Evolutionary conservation across 2,329 filamentous ascomycete genomes (phyloP).

Genomic region (Hypoxylon sp.): DNA sequence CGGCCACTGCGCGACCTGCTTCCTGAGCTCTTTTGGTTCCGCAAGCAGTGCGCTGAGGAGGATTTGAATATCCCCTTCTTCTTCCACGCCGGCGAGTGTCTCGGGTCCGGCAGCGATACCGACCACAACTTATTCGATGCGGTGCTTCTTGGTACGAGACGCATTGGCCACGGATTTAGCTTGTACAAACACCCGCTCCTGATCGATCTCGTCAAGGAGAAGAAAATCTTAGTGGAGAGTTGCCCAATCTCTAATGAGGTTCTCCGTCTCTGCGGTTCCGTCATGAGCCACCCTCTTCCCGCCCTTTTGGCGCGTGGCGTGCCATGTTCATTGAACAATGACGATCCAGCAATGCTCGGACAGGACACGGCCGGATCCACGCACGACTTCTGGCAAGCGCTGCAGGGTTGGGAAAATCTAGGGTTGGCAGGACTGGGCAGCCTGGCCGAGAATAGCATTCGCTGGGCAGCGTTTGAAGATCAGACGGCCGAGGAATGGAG

Average conservation of each 20-base stretch:
- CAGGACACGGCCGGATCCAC: conserved; percentile 86
- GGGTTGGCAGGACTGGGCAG: conserved; percentile 88
- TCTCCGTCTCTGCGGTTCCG: conserved; percentile 80
- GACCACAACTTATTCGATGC: conserved; percentile 91
- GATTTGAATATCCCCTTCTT: conserved; percentile 91
- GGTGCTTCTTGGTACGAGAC: conserved; percentile 84
- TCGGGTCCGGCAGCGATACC: conserved; percentile 80
- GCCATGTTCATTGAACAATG: conserved; percentile 85
- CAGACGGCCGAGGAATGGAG: conserved; percentile 78
- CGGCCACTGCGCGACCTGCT: conserved; percentile 81
- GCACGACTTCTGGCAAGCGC: conserved; percentile 93
- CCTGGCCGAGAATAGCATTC: conserved; percentile 91
- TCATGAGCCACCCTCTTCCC: conserved; percentile 84
- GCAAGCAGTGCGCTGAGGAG: conserved; percentile 82
- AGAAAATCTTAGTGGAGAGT: conserved; percentile 87
- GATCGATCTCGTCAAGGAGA: conserved; percentile 88
- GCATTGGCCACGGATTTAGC: conserved; percentile 91
- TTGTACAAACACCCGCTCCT: conserved; percentile 93
- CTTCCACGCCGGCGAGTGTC: conserved; percentile 92
- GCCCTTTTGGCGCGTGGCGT: conserved; percentile 88
- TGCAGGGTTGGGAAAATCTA: conserved; percentile 93
- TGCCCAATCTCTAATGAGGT: conserved; percentile 95
- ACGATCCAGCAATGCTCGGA: conserved; percentile 90
- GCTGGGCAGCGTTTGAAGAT: conserved; percentile 92
- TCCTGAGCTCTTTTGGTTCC: conserved; percentile 93